A percentile compares a stretch with the other conserved stretches of the same genome.
phyloP scores from a whole-genome alignment of 2,329 filamentous ascomycete genomes.

The Microdochium trichocladiopsis region DNA sequence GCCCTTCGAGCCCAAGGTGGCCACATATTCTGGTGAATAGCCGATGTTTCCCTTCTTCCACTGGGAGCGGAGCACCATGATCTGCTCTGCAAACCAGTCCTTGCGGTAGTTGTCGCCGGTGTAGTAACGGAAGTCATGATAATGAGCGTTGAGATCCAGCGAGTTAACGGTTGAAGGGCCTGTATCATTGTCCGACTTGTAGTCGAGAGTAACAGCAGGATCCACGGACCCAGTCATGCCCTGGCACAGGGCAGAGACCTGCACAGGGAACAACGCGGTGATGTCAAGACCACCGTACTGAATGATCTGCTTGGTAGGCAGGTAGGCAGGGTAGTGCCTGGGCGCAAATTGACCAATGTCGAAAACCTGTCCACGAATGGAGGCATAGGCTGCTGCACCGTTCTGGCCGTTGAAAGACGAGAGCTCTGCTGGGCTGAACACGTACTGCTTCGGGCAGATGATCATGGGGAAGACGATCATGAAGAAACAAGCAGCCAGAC shows the following conservation, averaged over 20 bases:
- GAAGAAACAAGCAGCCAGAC: constrained; percentile 74
- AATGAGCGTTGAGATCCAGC: constrained; percentile 67
- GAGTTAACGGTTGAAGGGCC: constrained; percentile 55
- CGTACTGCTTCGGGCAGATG: constrained; percentile 86
- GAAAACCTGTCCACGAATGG: constrained; percentile 86
- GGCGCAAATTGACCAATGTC: constrained; percentile 69
- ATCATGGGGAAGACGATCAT: constrained; percentile 80
- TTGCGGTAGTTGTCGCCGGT: constrained; percentile 68
- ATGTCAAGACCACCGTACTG: constrained; percentile 85
- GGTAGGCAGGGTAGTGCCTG: constrained; percentile 65
- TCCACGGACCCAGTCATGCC: constrained; percentile 62
- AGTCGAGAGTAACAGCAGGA: constrained; percentile 75
- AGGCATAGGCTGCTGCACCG: constrained; percentile 57
- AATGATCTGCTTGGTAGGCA: constrained; percentile 56
- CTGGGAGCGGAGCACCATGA: constrained; percentile 66
- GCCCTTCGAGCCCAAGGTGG: constrained; percentile 55
- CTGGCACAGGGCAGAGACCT: constrained; percentile 86
- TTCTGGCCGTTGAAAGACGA: constrained; percentile 66
- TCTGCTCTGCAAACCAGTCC: constrained; percentile 90
- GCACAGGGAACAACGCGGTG: constrained; percentile 84
- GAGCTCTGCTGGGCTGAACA: constrained; percentile 75
- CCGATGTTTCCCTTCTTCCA: constrained; percentile 86
- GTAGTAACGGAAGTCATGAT: constrained; percentile 88
- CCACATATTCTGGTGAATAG: constrained; percentile 72
- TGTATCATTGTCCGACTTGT: constrained; percentile 68